Evolutionary conservation across 2,329 filamentous ascomycete species (phyloP).

Genomic region (Xylaria sp.): DNA sequence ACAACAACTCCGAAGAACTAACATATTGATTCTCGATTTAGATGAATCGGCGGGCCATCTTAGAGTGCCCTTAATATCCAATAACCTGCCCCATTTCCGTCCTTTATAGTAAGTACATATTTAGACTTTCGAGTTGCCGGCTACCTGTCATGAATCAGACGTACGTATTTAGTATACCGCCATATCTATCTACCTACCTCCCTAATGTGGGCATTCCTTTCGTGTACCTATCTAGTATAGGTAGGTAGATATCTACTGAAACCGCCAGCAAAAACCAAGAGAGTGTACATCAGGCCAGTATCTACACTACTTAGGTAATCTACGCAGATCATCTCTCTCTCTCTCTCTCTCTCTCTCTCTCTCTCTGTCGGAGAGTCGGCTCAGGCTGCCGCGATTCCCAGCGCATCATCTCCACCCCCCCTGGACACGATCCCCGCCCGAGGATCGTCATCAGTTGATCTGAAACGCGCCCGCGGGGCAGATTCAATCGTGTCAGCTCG

Average conservation of each 20-base stretch:
- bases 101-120: not conserved
- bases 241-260: not conserved
- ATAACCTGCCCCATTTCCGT: not conserved
- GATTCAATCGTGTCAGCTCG: not conserved
- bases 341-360: too few relatives aligned
- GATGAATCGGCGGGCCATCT: not conserved
- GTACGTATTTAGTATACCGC: not conserved
- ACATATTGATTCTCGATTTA: not conserved
- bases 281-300: not conserved
- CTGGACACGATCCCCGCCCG: constrained; percentile 4
- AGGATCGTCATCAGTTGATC: constrained; percentile 9
- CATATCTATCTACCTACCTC: not conserved
- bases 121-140: not conserved
- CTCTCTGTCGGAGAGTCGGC: constrained; percentile 33
- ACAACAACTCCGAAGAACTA: too few relatives aligned
- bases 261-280: not conserved
- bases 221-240: not conserved
- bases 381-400: constrained; percentile 26
- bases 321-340: too few relatives aligned
- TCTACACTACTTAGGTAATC: not conserved
- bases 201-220: too few relatives aligned
- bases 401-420: not conserved
- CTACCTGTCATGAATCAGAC: too few relatives aligned
- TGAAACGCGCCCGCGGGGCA: constrained; percentile 7
- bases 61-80: not conserved